A percentile compares a stretch with the other conserved stretches of the same genome.
Evolutionary conservation across 257 asterid genomes (phyloP).

Genomic region (Petunia secreta): DNA sequence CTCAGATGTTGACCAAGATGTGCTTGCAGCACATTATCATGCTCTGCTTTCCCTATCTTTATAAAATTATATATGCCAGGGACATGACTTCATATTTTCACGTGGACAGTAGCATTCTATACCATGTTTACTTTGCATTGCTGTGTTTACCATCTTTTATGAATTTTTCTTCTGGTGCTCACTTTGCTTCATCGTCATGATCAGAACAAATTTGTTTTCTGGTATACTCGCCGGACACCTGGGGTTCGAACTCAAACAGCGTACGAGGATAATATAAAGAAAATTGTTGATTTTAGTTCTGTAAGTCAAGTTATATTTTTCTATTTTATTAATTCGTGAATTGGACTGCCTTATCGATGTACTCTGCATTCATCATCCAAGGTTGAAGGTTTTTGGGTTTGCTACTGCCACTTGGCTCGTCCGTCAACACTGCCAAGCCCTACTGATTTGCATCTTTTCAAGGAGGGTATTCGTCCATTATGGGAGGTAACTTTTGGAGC

Average conservation of each 20-base stretch:
- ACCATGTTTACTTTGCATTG: constrained; percentile 23
- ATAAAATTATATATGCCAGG: background rate
- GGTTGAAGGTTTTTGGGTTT: constrained; percentile 97
- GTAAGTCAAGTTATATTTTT: constrained; percentile 48
- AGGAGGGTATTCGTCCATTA: constrained; percentile 94
- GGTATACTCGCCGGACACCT: constrained; percentile 98
- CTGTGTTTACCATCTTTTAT: background rate
- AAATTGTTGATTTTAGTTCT: constrained; percentile 87
- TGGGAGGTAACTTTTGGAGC: constrained; percentile 79
- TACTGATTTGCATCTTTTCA: constrained; percentile 95
- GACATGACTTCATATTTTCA: background rate
- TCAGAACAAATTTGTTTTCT: constrained; percentile 82
- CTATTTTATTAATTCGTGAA: background rate
- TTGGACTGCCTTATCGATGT: background rate
- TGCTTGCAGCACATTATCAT: background rate
- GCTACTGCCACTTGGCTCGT: constrained; percentile 94
- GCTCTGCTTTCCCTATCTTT: background rate
- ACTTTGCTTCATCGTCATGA: constrained; percentile 30
- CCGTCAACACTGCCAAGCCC: constrained; percentile 87
- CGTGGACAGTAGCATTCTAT: background rate
- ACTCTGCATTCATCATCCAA: constrained; percentile 8
- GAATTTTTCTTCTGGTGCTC: constrained; percentile 17
- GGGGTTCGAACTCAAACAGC: constrained; percentile 89
- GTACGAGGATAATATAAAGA: constrained; percentile 93
- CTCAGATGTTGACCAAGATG: background rate